These are phyloP conservation scores for Eucalyptus shirleyi DNA, from an alignment of 345 rosid species.

Conservation along the genomic window DNA sequence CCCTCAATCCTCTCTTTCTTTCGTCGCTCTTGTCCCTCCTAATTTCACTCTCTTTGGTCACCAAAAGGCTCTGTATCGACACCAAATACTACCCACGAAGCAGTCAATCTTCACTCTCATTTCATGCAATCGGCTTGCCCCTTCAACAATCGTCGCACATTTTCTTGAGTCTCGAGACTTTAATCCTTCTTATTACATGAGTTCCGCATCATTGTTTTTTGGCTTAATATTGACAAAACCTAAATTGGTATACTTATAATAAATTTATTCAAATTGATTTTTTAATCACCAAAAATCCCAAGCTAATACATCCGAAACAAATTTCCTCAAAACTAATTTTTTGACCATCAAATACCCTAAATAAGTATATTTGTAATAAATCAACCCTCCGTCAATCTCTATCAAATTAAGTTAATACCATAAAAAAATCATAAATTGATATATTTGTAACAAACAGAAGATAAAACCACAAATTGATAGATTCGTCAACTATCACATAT, in stretches of 20 bases:
- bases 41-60: neutral
- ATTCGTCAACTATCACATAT: rapidly evolving
- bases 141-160: neutral
- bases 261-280: too few relatives aligned
- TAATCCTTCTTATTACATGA: neutral
- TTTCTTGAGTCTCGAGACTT: neutral
- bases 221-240: too few relatives aligned
- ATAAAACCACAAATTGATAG: too few relatives aligned
- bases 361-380: too few relatives aligned
- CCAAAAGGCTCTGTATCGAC: neutral
- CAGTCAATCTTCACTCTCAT: neutral
- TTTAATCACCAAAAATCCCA: rapidly evolving
- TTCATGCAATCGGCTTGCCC: neutral
- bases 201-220: neutral
- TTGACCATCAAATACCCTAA: rapidly evolving
- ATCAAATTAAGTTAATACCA: too few relatives aligned
- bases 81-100: neutral
- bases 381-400: rapidly evolving
- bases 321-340: too few relatives aligned
- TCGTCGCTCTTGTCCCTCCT: neutral
- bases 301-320: rapidly evolving
- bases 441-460: rapidly evolving
- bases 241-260: rapidly evolving
- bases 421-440: too few relatives aligned
- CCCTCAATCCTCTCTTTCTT: neutral